These are phyloP conservation scores for Saccharomycopsis babjevae DNA, from an alignment of 805 yeast genomes.

Conservation along the genomic window DNA sequence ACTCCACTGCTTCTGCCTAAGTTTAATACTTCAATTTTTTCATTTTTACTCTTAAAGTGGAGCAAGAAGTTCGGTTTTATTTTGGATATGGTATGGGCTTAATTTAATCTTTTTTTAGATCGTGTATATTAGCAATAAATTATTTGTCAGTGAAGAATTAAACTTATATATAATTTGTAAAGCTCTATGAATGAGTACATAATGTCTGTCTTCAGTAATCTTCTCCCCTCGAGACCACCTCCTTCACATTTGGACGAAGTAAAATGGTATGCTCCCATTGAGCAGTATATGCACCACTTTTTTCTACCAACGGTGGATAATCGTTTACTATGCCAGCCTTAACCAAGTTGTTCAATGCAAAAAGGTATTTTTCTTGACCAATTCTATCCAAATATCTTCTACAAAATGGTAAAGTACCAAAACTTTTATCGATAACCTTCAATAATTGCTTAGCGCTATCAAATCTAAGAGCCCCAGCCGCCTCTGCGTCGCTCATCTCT, in stretches of 20 bases:
- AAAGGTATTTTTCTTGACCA: slow-evolving; percentile 84
- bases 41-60: background rate
- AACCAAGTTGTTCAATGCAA: slow-evolving; percentile 79
- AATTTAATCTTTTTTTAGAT: slow-evolving; percentile 6
- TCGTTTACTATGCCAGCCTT: slow-evolving; percentile 83
- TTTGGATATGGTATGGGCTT: slow-evolving; percentile 8
- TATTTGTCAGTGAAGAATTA: background rate
- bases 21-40: background rate
- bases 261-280: slow-evolving; percentile 93
- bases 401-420: slow-evolving; percentile 95
- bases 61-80: background rate
- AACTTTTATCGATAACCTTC: slow-evolving; percentile 61
- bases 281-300: slow-evolving; percentile 82
- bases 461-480: slow-evolving; percentile 38
- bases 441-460: slow-evolving; percentile 63
- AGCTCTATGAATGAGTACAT: too few relatives aligned
- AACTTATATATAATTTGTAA: too few relatives aligned
- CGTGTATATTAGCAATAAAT: slow-evolving; percentile 13
- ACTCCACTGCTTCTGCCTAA: slow-evolving; percentile 17
- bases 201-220: slow-evolving; percentile 45
- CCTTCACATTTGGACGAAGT: slow-evolving; percentile 84
- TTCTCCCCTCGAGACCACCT: slow-evolving; percentile 90
- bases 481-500: slow-evolving; percentile 34
- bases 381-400: slow-evolving; percentile 85
- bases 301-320: slow-evolving; percentile 86